Conservation (phyloP, 352 stramenopile genomes). For the Phytophthora sp. region DNA sequence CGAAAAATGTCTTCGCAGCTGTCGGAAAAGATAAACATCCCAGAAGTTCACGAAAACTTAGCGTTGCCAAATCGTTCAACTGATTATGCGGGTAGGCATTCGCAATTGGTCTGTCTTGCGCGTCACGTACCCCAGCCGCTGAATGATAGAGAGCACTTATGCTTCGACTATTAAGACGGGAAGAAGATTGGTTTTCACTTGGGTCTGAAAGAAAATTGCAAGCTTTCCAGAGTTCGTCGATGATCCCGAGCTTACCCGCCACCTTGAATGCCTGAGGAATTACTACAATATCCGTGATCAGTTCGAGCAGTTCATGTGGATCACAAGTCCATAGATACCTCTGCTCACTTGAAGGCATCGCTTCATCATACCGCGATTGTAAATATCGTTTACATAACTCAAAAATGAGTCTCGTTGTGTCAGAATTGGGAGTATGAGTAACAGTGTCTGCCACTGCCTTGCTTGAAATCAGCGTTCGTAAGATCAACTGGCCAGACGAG, state of each 20-base stretch:
- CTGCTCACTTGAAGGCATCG: neutral
- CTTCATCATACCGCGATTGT: neutral
- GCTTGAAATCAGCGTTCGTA: slow-evolving; percentile 24
- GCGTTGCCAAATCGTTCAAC: neutral
- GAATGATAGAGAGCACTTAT: slow-evolving; percentile 10
- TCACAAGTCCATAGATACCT: neutral
- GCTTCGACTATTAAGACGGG: neutral
- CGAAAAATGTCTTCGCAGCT: slow-evolving; percentile 25
- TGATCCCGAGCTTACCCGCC: slow-evolving; percentile 14
- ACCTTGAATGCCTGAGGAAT: slow-evolving; percentile 7
- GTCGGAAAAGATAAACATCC: slow-evolving; percentile 12
- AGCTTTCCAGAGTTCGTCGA: slow-evolving; percentile 15
- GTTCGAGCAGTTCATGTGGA: slow-evolving; percentile 5
- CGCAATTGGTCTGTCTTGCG: neutral
- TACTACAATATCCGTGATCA: slow-evolving; percentile 1
- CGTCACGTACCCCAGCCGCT: slow-evolving; percentile 3
- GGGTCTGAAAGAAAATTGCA: neutral
- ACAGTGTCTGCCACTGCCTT: neutral
- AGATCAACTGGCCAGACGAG: slow-evolving; percentile 5
- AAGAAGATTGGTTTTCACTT: neutral
- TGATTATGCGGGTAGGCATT: slow-evolving; percentile 2
- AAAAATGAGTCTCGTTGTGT: slow-evolving; percentile 10
- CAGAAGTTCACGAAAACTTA: slow-evolving; percentile 15
- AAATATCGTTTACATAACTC: slow-evolving; percentile 20
- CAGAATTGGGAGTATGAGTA: neutral